Percentiles rank a stretch among this genome's conserved stretches.
Conservation (phyloP, 371 early-diverging fungal genomes). For the Globomyces sp. region DNA sequence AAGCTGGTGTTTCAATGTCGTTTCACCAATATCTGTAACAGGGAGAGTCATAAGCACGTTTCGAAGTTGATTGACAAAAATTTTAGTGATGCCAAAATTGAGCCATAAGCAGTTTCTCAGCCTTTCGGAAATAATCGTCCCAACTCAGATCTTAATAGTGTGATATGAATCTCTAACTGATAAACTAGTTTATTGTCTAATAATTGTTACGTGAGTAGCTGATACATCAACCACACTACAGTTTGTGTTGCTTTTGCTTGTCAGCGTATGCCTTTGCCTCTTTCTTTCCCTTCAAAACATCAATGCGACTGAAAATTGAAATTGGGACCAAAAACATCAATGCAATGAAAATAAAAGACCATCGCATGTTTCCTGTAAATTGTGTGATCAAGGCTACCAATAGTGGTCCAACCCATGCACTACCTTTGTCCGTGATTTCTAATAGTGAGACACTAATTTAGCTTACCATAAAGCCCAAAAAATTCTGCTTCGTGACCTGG, state of each 20-base stretch:
- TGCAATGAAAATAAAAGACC: slow-evolving; percentile 39
- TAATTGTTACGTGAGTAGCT: too few relatives aligned
- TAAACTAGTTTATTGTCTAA: too few relatives aligned
- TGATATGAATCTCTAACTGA: too few relatives aligned
- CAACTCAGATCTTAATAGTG: too few relatives aligned
- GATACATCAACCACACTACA: too few relatives aligned
- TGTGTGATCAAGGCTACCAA: slow-evolving; percentile 55
- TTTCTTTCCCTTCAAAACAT: slow-evolving; percentile 11
- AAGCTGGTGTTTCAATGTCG: too few relatives aligned
- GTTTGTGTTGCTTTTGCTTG: not conserved
- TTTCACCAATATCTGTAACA: too few relatives aligned
- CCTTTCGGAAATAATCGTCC: too few relatives aligned
- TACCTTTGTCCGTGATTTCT: slow-evolving; percentile 64
- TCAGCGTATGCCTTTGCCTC: not conserved
- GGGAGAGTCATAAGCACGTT: too few relatives aligned
- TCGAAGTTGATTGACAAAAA: too few relatives aligned
- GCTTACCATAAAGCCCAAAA: slow-evolving; percentile 28
- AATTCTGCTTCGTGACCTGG: slow-evolving; percentile 26
- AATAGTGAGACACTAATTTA: slow-evolving; percentile 37
- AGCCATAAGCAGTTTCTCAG: too few relatives aligned
- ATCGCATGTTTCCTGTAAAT: slow-evolving; percentile 32
- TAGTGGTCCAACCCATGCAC: slow-evolving; percentile 63
- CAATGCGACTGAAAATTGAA: slow-evolving; percentile 10
- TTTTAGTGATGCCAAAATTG: too few relatives aligned
- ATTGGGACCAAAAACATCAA: slow-evolving; percentile 36